phyloP scores from a whole-genome alignment of 1,284 basidiomycete species.

The Papiliotrema laurentii region DNA sequence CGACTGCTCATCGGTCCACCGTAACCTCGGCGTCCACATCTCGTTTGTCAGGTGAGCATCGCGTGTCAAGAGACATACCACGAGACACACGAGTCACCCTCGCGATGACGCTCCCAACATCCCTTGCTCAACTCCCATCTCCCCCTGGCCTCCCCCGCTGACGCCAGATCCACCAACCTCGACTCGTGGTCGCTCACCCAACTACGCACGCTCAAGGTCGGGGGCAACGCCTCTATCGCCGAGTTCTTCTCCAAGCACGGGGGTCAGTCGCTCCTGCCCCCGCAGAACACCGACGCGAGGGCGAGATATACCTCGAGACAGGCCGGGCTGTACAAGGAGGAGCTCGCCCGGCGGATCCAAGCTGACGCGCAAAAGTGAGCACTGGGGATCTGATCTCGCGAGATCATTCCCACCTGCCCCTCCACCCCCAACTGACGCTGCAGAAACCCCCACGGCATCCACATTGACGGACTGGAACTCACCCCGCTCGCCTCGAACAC shows the following conservation, averaged over 20 bases:
- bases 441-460: slow-evolving; percentile 70
- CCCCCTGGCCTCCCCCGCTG: slow-evolving; percentile 1
- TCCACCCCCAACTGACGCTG: neutral
- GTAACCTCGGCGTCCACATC: slow-evolving; percentile 98
- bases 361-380: slow-evolving; percentile 69
- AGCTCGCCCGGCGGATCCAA: slow-evolving; percentile 73
- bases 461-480: slow-evolving; percentile 66
- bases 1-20: slow-evolving; percentile 91
- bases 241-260: slow-evolving; percentile 91
- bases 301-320: slow-evolving; percentile 82
- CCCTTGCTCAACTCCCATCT: neutral
- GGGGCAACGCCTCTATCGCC: slow-evolving; percentile 81
- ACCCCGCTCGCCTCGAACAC: slow-evolving; percentile 51
- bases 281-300: slow-evolving; percentile 69
- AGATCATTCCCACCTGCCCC: neutral
- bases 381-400: neutral
- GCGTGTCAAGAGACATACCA: too few relatives aligned
- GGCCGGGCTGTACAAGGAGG: slow-evolving; percentile 87
- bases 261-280: slow-evolving; percentile 60
- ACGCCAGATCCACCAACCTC: slow-evolving; percentile 82
- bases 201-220: slow-evolving; percentile 93
- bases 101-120: neutral
- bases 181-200: slow-evolving; percentile 92
- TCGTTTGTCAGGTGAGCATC: slow-evolving; percentile 92
- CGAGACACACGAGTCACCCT: neutral